These are phyloP conservation scores for Eucalyptus erythrocorys DNA, from an alignment of 345 rosid species.

Conservation along the genomic window DNA sequence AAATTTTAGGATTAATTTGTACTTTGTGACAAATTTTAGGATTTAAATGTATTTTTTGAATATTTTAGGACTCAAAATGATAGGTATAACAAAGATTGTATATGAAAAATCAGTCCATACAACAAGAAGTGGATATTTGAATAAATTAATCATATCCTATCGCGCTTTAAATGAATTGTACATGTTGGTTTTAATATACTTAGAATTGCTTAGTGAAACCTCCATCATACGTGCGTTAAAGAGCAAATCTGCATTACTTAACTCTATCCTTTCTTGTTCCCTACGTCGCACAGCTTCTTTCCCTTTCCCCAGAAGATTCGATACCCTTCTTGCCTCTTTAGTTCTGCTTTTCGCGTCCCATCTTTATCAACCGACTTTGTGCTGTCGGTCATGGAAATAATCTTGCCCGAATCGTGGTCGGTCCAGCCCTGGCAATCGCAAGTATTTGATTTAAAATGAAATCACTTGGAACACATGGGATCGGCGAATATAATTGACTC, in stretches of 20 bases:
- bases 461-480: rapidly evolving
- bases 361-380: not conserved
- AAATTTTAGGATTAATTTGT: rapidly evolving
- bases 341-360: not conserved
- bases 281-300: not conserved
- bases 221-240: not conserved
- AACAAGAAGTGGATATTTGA: too few relatives aligned
- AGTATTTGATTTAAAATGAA: too few relatives aligned
- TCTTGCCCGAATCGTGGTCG: too few relatives aligned
- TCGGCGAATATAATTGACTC: rapidly evolving
- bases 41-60: rapidly evolving
- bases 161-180: not conserved
- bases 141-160: not conserved
- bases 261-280: too few relatives aligned
- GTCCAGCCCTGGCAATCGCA: too few relatives aligned
- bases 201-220: not conserved
- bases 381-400: not conserved
- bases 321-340: not conserved
- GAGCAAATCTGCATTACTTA: not conserved
- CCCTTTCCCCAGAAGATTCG: not conserved
- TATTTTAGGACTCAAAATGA: rapidly evolving
- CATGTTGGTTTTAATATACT: not conserved
- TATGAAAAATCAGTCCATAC: not conserved
- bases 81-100: not conserved
- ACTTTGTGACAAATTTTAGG: too few relatives aligned